Conservation (phyloP, 768 basidiomycete genomes). For the Sporobolomyces phaffii region DNA sequence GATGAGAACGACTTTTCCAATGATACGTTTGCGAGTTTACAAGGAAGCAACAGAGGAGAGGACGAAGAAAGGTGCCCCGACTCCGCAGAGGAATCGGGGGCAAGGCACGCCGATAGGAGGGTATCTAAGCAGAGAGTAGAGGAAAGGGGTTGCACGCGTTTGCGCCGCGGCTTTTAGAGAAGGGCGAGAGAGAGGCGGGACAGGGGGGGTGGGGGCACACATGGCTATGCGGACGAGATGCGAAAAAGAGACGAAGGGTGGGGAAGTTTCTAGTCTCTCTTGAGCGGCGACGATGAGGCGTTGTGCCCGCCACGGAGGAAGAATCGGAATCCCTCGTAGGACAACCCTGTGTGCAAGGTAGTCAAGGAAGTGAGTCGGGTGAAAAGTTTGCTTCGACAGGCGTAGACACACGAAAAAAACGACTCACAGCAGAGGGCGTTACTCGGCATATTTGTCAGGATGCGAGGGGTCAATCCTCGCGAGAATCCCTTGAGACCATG, state of each 20-base stretch:
- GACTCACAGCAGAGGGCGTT: constrained; percentile 79
- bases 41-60: background rate
- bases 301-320: constrained; percentile 33
- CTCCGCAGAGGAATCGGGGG: too few relatives aligned
- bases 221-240: background rate
- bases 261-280: background rate
- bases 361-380: background rate
- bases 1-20: too few relatives aligned
- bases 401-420: constrained; percentile 49
- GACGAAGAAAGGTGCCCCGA: background rate
- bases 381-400: background rate
- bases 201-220: background rate
- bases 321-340: constrained; percentile 39
- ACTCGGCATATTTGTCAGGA: constrained; percentile 92
- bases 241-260: background rate
- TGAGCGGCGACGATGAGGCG: constrained; percentile 4
- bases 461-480: constrained; percentile 80
- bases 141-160: background rate
- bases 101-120: too few relatives aligned
- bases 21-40: background rate
- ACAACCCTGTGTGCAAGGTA: constrained; percentile 13
- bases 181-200: background rate
- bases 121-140: background rate
- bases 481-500: constrained; percentile 80
- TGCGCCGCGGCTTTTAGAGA: background rate